These are phyloP conservation scores for Wallacemonas collosoma DNA, from an alignment of 208 protist genomes.

Conservation along the genomic window DNA sequence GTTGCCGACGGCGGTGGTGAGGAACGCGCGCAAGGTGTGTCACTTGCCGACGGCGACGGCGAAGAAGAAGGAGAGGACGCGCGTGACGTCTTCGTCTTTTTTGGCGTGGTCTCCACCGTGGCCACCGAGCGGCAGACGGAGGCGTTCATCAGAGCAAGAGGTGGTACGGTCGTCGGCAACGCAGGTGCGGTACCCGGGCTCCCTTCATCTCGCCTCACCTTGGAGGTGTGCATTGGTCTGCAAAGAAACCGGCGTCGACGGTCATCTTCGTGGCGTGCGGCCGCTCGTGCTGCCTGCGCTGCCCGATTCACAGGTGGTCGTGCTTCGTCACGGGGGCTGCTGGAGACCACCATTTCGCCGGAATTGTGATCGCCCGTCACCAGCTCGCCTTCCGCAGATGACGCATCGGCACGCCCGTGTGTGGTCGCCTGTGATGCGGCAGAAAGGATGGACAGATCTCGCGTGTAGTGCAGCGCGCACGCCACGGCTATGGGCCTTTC, in stretches of 20 bases:
- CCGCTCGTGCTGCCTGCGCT: neutral
- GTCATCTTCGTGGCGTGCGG: constrained; percentile 5
- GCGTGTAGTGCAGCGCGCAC: constrained; percentile 1
- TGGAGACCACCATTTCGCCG: too few species aligned
- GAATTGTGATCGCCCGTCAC: too few species aligned
- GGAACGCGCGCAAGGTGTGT: neutral
- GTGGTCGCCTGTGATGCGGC: too few species aligned
- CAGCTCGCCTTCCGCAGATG: too few species aligned
- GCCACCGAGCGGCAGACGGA: neutral
- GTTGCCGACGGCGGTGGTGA: constrained; percentile 5
- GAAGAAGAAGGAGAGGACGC: neutral
- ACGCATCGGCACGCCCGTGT: too few species aligned
- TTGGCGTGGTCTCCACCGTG: neutral
- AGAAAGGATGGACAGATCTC: constrained; percentile 1
- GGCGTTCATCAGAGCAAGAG: neutral
- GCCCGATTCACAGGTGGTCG: neutral
- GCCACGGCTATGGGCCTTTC: neutral
- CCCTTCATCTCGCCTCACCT: too few species aligned
- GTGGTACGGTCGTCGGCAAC: neutral
- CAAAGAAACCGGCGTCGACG: neutral
- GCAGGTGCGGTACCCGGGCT: too few species aligned
- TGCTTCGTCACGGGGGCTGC: neutral
- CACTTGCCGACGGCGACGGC: neutral
- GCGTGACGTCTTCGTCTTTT: neutral
- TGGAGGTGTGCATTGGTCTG: neutral